phyloP scores from a whole-genome alignment of 805 yeast species.

The Candida khao-thaluensis region DNA sequence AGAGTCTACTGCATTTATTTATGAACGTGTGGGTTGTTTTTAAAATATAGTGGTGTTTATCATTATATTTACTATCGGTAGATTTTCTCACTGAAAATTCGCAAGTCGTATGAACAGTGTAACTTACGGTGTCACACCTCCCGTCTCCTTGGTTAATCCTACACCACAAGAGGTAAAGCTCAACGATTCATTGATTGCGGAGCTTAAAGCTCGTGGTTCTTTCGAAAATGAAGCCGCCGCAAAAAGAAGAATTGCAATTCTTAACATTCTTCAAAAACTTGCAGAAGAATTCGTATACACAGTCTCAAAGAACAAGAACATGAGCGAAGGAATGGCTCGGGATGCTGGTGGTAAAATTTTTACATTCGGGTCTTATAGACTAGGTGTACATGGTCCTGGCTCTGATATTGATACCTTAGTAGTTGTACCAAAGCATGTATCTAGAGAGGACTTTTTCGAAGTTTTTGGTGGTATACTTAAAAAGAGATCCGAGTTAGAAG shows the following conservation, averaged over 20 bases:
- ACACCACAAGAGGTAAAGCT: conserved; percentile 73
- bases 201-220: conserved; percentile 78
- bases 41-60: too few relatives aligned
- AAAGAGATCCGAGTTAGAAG: conserved; percentile 78
- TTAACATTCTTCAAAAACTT: conserved; percentile 67
- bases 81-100: too few relatives aligned
- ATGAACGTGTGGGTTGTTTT: too few relatives aligned
- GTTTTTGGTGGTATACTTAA: conserved; percentile 73
- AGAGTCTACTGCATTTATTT: too few relatives aligned
- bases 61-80: too few relatives aligned
- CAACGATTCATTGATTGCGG: conserved; percentile 75
- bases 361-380: conserved; percentile 89
- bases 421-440: conserved; percentile 96
- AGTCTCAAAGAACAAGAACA: conserved; percentile 78
- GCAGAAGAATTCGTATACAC: conserved; percentile 78
- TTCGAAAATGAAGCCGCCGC: conserved; percentile 89
- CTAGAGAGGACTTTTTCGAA: conserved; percentile 83
- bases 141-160: conserved; percentile 83
- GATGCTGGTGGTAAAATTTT: conserved; percentile 99
- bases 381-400: conserved; percentile 98
- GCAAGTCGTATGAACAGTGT: neutral
- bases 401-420: conserved; percentile 95
- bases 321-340: conserved; percentile 96
- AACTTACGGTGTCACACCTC: conserved; percentile 25
- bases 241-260: conserved; percentile 71